phyloP scores from a whole-genome alignment of 169 alveolate species.

The Cryptosporidium sp. region DNA sequence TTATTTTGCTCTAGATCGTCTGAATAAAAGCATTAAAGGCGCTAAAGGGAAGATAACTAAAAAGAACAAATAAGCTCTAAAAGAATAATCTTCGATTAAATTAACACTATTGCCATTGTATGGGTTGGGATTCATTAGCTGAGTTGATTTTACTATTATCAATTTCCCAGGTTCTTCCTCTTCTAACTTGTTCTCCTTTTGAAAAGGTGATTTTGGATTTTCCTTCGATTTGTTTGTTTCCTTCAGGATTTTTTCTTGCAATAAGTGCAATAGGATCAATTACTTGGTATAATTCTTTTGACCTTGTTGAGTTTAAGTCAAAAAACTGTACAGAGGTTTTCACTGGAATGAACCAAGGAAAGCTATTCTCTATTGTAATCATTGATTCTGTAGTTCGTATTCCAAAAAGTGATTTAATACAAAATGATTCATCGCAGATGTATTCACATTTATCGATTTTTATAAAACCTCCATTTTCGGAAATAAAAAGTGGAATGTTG shows the following conservation, averaged over 20 bases:
- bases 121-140: constrained; percentile 36
- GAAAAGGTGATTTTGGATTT: constrained; percentile 23
- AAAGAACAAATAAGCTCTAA: not conserved
- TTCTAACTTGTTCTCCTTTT: constrained; percentile 65
- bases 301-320: constrained; percentile 2
- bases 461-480: constrained; percentile 59
- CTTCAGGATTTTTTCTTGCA: constrained; percentile 28
- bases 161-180: constrained; percentile 40
- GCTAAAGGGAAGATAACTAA: not conserved
- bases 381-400: constrained; percentile 48
- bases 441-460: constrained; percentile 20
- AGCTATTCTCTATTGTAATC: constrained; percentile 13
- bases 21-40: not conserved
- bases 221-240: not conserved
- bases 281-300: constrained; percentile 10
- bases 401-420: constrained; percentile 32
- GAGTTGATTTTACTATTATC: not conserved
- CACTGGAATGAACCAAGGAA: constrained; percentile 62
- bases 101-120: constrained; percentile 57
- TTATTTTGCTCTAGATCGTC: constrained; percentile 19
- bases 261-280: constrained; percentile 65
- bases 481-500: constrained; percentile 9
- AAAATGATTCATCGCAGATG: constrained; percentile 9
- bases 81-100: not conserved
- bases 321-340: constrained; percentile 1